A percentile compares a stretch with the other conserved stretches of the same genome.
phyloP scores from a whole-genome alignment of 306 rosid genomes.

The Rosa multiflora region DNA sequence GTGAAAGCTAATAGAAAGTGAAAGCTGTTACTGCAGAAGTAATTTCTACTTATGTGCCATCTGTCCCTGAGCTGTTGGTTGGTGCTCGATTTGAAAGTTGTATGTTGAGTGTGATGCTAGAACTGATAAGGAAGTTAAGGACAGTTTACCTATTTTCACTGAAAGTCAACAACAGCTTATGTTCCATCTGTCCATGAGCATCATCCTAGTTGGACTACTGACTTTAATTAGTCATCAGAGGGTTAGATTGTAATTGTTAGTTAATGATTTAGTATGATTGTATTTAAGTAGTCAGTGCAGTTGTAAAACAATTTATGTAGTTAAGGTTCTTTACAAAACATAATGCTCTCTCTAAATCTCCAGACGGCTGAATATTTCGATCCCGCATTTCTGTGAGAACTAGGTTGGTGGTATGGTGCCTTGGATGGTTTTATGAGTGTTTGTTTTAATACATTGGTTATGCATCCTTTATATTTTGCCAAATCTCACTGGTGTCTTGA shows the following conservation, averaged over 20 bases:
- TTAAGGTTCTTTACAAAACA: neutral
- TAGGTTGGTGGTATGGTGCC: neutral
- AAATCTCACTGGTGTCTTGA: neutral
- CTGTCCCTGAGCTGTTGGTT: neutral
- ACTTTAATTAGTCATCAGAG: neutral
- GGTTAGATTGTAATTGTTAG: neutral
- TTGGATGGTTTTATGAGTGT: neutral
- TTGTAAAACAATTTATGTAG: neutral
- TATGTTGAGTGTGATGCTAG: neutral
- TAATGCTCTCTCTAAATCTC: neutral
- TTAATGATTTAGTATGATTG: neutral
- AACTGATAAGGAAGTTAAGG: neutral
- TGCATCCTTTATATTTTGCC: neutral
- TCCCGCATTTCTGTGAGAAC: neutral
- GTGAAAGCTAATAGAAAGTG: too few relatives aligned
- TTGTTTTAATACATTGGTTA: neutral
- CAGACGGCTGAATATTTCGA: neutral
- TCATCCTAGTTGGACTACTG: neutral
- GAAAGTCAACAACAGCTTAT: neutral
- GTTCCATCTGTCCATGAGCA: neutral
- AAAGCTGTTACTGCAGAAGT: neutral
- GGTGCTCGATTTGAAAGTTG: neutral
- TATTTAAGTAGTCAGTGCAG: neutral
- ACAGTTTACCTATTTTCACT: neutral
- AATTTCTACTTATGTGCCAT: neutral